Percentiles rank a stretch among this genome's conserved stretches.
These are phyloP conservation scores for Kalanchoe fedtschenkoi DNA, from an alignment of 164 flowering plant genomes.

Conservation along the genomic window DNA sequence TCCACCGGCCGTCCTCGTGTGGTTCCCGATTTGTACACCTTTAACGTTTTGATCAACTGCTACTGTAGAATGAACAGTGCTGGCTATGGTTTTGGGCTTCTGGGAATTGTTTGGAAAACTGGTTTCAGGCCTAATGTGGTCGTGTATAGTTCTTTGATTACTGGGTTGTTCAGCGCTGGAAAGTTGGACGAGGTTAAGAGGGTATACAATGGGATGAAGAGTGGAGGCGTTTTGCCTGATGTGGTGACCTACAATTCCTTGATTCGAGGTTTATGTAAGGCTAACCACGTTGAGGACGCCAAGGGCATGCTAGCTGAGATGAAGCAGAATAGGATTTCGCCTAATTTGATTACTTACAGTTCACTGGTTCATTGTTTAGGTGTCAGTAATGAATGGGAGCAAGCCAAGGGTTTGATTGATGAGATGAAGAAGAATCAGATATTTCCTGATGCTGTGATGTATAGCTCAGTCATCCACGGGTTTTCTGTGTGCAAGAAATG, in stretches of 20 bases:
- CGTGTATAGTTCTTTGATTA: background rate
- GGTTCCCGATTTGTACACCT: background rate
- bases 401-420: conserved; percentile 6
- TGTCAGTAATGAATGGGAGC: background rate
- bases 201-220: background rate
- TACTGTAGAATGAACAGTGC: background rate
- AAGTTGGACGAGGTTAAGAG: background rate
- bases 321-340: background rate
- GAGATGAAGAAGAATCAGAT: background rate
- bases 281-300: background rate
- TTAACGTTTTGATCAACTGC: background rate
- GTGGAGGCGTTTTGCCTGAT: background rate
- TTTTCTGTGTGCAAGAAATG: conserved; percentile 5
- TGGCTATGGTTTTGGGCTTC: background rate
- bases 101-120: background rate
- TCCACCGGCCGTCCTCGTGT: background rate
- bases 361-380: background rate
- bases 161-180: background rate
- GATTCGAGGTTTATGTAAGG: background rate
- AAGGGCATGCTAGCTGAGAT: background rate
- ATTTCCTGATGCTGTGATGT: background rate
- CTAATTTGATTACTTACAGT: background rate
- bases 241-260: background rate
- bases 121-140: conserved; percentile 1
- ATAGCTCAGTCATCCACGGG: conserved; percentile 6